Evolutionary conservation across 495 filamentous ascomycete genomes (phyloP), one percentile per base, ranked within the genome.

Genomic region (Penicillium maclennaniae): DNA sequence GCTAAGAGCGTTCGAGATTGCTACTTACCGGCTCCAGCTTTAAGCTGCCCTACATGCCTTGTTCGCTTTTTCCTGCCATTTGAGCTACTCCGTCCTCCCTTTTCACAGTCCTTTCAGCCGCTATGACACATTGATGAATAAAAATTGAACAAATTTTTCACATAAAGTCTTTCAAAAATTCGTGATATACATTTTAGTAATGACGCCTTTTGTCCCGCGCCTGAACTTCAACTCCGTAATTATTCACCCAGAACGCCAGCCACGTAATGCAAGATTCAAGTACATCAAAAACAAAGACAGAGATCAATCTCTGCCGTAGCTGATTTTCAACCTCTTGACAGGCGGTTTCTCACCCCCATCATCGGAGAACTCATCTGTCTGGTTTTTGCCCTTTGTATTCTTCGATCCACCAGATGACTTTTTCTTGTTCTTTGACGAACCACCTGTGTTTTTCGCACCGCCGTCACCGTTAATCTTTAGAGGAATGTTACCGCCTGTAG

Each of bases 1-100:
- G 34, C 60, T 97, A 56, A 79, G 84, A 69, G 82, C 92, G 23
- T 98, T 96, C 71, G 93, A 98, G 79, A 87, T 98, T 26, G 88
- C 85, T 25, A 95, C 88, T 1, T 96, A 80, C 65, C 82, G 87
- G 62, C 72, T 96, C 60, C 83, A 89, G 66, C 64, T 97, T 60
- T 86, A 60, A 59, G 45, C 14, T 43, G 9, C 23, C 23, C 23
- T 23, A 23, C 5, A 5, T 23, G 5, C 23, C 19, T 44, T 36
- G 14, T 36, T 28, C 25, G 17, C 10, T 50, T n/a, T 42, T 39
- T 15, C 1, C 14, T 23, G 42, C 25, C 21, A 15, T 10, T 40
- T 20, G 19, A 16, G 10, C 31, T 40, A 40, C 38, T 7, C 19
- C 7, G 20, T 40, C 19, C 16, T 19, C 20, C 16, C 38, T 40